A percentile compares a stretch with the other conserved stretches of the same genome.
phyloP scores from a whole-genome alignment of 345 rosid species.

The Dovyalis caffra region DNA sequence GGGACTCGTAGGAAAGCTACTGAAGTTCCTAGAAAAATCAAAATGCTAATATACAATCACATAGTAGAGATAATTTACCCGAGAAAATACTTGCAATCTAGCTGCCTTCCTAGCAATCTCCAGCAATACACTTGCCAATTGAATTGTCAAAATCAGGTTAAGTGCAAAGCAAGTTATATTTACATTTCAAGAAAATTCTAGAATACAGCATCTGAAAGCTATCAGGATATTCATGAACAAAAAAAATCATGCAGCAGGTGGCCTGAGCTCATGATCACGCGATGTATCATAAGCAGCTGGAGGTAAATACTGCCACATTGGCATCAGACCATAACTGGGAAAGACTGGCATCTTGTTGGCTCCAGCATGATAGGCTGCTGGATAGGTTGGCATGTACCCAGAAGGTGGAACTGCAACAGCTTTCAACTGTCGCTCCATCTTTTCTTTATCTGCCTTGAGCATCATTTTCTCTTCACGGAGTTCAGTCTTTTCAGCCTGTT shows the following conservation, averaged over 20 bases:
- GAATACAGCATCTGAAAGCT: conserved; percentile 19
- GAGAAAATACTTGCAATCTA: conserved; percentile 8
- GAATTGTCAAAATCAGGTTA: conserved; percentile 17
- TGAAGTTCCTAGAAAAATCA: background rate
- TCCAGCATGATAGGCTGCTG: conserved; percentile 30
- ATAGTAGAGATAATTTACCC: background rate
- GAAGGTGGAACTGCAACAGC: conserved; percentile 18
- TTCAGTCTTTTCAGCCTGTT: conserved; percentile 34
- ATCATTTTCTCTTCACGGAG: conserved; percentile 34
- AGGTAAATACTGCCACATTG: conserved; percentile 34
- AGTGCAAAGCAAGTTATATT: conserved; percentile 15
- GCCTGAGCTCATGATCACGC: conserved; percentile 30
- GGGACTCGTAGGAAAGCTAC: background rate
- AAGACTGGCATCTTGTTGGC: conserved; percentile 28
- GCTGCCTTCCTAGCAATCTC: conserved; percentile 6
- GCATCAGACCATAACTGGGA: conserved; percentile 29
- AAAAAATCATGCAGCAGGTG: conserved; percentile 30
- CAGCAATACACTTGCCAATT: conserved; percentile 10
- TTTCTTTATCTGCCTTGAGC: conserved; percentile 34
- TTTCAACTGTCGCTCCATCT: conserved; percentile 30
- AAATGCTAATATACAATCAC: background rate
- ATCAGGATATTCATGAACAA: background rate
- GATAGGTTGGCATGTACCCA: conserved; percentile 28
- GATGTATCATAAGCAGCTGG: conserved; percentile 26
- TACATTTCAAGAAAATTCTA: conserved; percentile 20